Percentiles rank a stretch among this genome's conserved stretches.
phyloP scores from a whole-genome alignment of 768 basidiomycete genomes.

The Gyrodon lividus region DNA sequence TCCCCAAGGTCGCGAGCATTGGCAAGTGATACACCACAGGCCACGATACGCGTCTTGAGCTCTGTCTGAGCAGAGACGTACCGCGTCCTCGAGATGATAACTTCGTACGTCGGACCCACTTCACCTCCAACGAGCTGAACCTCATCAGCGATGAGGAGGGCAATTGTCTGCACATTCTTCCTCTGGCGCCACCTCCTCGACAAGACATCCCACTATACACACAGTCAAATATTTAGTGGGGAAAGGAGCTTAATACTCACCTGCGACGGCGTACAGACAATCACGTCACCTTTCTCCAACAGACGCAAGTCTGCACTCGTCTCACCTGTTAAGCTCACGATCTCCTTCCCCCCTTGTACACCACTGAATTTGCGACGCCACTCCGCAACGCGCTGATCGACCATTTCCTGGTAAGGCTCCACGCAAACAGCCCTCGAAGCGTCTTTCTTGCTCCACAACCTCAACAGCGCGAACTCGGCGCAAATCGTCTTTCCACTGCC shows the following conservation, averaged over 20 bases:
- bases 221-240: neutral
- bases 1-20: conserved; percentile 96
- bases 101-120: conserved; percentile 94
- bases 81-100: conserved; percentile 93
- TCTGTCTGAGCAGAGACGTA: conserved; percentile 95
- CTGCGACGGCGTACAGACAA: conserved; percentile 92
- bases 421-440: conserved; percentile 87
- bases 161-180: conserved; percentile 94
- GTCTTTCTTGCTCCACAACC: conserved; percentile 91
- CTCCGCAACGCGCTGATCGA: conserved; percentile 83
- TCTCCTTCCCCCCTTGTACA: conserved; percentile 90
- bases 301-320: conserved; percentile 87
- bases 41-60: conserved; percentile 89
- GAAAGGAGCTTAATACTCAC: conserved; percentile 39
- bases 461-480: conserved; percentile 91
- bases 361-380: conserved; percentile 84
- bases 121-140: conserved; percentile 93
- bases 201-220: conserved; percentile 84
- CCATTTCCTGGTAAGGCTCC: conserved; percentile 98
- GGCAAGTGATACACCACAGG: conserved; percentile 91
- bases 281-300: conserved; percentile 87
- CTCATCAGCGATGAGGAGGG: conserved; percentile 92
- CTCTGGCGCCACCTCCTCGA: conserved; percentile 95
- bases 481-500: conserved; percentile 98
- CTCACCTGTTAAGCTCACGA: conserved; percentile 92